phyloP scores from a whole-genome alignment of 1,139 yeast genomes.

The Blastobotrys serpentis region DNA sequence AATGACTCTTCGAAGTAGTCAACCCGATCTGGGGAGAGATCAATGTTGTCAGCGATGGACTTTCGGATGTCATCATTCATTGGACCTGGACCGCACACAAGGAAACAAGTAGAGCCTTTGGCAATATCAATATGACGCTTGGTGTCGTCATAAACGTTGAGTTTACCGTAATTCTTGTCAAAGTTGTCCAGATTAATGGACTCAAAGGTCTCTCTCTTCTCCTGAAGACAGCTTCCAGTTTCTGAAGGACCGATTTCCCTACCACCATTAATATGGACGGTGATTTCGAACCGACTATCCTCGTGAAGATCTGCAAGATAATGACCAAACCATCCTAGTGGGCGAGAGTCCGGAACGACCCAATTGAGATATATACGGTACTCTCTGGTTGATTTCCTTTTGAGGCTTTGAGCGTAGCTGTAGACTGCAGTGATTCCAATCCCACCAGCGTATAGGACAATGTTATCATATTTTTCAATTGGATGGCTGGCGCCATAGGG shows the following conservation, averaged over 20 bases:
- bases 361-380: slow-evolving; percentile 41
- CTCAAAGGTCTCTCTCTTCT: slow-evolving; percentile 5
- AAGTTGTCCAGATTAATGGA: slow-evolving; percentile 1
- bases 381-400: slow-evolving; percentile 25
- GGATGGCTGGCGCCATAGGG: slow-evolving; percentile 56
- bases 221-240: neutral
- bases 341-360: slow-evolving; percentile 49
- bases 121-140: neutral
- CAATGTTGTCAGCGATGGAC: slow-evolving; percentile 38
- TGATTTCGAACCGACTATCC: slow-evolving; percentile 14
- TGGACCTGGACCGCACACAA: slow-evolving; percentile 27
- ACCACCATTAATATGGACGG: neutral
- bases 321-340: slow-evolving; percentile 52
- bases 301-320: slow-evolving; percentile 40
- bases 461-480: slow-evolving; percentile 49
- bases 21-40: slow-evolving; percentile 25
- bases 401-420: slow-evolving; percentile 27
- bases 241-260: neutral
- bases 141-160: neutral
- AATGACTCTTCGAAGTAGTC: slow-evolving; percentile 42
- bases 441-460: slow-evolving; percentile 58
- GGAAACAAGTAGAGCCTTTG: slow-evolving; percentile 36
- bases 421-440: slow-evolving; percentile 61
- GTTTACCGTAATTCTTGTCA: neutral
- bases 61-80: slow-evolving; percentile 39